Evolutionary conservation across 768 basidiomycete genomes (phyloP).

Genomic region (Antrodiella citrinella): DNA sequence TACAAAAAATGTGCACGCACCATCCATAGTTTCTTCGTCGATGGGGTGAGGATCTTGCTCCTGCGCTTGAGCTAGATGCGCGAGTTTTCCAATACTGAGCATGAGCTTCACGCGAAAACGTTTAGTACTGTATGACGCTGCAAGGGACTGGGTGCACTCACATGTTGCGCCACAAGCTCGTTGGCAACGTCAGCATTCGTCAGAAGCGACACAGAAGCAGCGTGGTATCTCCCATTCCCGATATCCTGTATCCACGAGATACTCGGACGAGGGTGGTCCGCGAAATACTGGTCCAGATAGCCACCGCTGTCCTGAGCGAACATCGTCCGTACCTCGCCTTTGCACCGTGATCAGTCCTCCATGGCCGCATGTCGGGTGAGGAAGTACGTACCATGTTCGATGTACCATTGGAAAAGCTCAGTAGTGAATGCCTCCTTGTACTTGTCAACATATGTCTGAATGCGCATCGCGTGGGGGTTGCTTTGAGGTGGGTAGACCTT

Average conservation of each 20-base stretch:
- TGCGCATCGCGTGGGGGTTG: conserved; percentile 54
- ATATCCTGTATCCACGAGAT: conserved; percentile 89
- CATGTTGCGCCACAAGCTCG: conserved; percentile 70
- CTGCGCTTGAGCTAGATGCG: conserved; percentile 57
- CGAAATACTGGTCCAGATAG: conserved; percentile 71
- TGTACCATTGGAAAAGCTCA: conserved; percentile 91
- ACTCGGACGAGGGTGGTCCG: conserved; percentile 42
- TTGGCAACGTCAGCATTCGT: conserved; percentile 48
- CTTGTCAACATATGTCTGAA: conserved; percentile 65
- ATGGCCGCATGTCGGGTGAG: too few species aligned
- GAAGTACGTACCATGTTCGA: conserved; percentile 63
- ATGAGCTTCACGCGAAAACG: conserved; percentile 54
- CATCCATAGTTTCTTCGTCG: conserved; percentile 49
- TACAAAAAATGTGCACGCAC: conserved; percentile 26
- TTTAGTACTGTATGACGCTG: neutral
- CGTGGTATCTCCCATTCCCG: conserved; percentile 54
- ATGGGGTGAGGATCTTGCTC: conserved; percentile 33
- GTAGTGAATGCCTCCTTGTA: conserved; percentile 80
- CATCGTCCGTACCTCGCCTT: conserved; percentile 75
- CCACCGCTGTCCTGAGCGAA: conserved; percentile 66
- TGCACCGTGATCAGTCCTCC: too few species aligned
- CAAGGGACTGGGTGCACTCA: conserved; percentile 28
- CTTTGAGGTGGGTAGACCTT: conserved; percentile 52
- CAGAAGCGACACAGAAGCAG: conserved; percentile 57
- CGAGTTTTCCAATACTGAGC: conserved; percentile 85